These are phyloP conservation scores for Leishmania arabica DNA, from an alignment of 208 protist genomes.

Conservation along the genomic window DNA sequence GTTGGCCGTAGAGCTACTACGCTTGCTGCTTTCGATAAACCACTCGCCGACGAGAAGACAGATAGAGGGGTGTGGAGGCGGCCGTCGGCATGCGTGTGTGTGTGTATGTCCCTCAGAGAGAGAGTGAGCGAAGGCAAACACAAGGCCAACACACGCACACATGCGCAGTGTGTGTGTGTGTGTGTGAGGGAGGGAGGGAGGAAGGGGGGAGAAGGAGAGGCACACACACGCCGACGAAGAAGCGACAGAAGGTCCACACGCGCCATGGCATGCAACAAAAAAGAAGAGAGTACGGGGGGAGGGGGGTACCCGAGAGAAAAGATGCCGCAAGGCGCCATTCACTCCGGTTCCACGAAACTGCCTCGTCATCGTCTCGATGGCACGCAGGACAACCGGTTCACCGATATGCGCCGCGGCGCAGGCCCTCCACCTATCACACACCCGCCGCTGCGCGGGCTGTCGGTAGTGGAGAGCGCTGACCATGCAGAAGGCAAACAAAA, in stretches of 20 bases:
- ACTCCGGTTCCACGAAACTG: neutral
- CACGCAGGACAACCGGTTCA: neutral
- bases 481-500: neutral
- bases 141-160: neutral
- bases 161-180: neutral
- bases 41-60: neutral
- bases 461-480: neutral
- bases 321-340: neutral
- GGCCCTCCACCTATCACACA: neutral
- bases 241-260: neutral
- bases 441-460: neutral
- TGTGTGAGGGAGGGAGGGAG: neutral
- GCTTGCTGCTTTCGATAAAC: neutral
- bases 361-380: neutral
- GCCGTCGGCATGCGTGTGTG: neutral
- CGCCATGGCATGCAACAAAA: neutral
- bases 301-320: neutral
- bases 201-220: too few relatives aligned
- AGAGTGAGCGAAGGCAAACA: neutral
- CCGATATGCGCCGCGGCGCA: neutral
- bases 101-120: neutral
- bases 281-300: neutral
- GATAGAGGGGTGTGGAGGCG: neutral
- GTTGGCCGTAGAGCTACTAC: neutral
- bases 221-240: neutral